Conservation (phyloP, 805 yeast genomes). For the Vanderwaltozyma tropicalis region DNA sequence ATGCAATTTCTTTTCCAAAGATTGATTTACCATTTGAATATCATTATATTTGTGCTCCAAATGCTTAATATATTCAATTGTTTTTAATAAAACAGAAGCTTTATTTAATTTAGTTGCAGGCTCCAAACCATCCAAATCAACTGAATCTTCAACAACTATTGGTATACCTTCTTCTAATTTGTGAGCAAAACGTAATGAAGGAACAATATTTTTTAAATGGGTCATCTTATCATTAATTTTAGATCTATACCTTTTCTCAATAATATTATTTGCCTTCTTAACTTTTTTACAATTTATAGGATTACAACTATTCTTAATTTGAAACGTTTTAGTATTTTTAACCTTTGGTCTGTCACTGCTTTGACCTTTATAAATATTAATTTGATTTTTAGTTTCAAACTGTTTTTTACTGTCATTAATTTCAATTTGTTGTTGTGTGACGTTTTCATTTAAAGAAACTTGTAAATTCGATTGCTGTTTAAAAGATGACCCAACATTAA, state of each 20-base stretch:
- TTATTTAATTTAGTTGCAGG: constrained; percentile 72
- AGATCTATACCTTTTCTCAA: constrained; percentile 62
- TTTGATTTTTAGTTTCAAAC: too few species aligned
- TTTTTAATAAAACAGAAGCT: constrained; percentile 65
- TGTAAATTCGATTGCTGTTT: too few species aligned
- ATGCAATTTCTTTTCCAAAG: constrained; percentile 19
- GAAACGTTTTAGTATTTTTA: too few species aligned
- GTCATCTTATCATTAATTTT: constrained; percentile 60
- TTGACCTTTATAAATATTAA: too few species aligned
- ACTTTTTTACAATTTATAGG: constrained; percentile 30
- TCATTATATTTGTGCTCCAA: constrained; percentile 50
- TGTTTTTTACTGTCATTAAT: too few species aligned
- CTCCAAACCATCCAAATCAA: constrained; percentile 56
- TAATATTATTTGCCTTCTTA: constrained; percentile 57
- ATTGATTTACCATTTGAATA: constrained; percentile 39
- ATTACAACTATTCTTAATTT: too few species aligned
- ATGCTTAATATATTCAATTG: constrained; percentile 69
- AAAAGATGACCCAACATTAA: too few species aligned
- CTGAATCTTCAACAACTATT: constrained; percentile 47
- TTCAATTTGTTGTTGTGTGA: too few species aligned
- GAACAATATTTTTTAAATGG: constrained; percentile 55
- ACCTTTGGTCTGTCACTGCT: too few species aligned
- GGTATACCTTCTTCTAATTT: constrained; percentile 38
- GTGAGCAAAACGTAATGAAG: constrained; percentile 43
- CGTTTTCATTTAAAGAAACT: too few species aligned